Percentiles rank a stretch among this genome's conserved stretches.
Evolutionary conservation across 805 yeast species (phyloP).

Genomic region (Torulaspora delbrueckii): DNA sequence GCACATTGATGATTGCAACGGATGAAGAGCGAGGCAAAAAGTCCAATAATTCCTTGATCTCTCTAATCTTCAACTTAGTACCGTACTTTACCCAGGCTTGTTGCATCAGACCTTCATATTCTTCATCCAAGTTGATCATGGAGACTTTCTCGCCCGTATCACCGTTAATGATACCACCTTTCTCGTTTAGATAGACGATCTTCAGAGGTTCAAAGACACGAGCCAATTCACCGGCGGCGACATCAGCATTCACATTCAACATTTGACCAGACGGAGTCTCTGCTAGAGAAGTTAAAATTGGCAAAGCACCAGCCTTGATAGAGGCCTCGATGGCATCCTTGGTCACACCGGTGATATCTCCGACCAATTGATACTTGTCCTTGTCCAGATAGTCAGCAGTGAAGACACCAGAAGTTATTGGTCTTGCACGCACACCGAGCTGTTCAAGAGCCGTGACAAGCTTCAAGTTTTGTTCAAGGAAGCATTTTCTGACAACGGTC

Average conservation of each 20-base stretch:
- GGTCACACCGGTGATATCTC: slow-evolving; percentile 79
- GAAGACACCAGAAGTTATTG: slow-evolving; percentile 97
- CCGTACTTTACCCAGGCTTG: slow-evolving; percentile 99
- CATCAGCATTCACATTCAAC: slow-evolving; percentile 96
- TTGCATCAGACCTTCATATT: slow-evolving; percentile 82
- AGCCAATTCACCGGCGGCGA: slow-evolving; percentile 97
- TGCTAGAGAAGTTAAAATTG: slow-evolving; percentile 92
- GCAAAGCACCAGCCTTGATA: slow-evolving; percentile 92
- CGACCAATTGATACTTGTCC: slow-evolving; percentile 88
- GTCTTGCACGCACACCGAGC: slow-evolving; percentile 97
- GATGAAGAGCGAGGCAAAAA: slow-evolving; percentile 95
- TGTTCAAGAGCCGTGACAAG: slow-evolving; percentile 93
- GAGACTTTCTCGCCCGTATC: slow-evolving; percentile 85
- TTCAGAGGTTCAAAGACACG: slow-evolving; percentile 95
- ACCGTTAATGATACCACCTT: slow-evolving; percentile 95
- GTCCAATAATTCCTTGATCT: slow-evolving; percentile 89
- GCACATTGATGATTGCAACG: slow-evolving; percentile 93
- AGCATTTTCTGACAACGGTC: slow-evolving; percentile 93
- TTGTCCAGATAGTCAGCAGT: slow-evolving; percentile 87
- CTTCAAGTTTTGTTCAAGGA: slow-evolving; percentile 90
- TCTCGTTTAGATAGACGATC: slow-evolving; percentile 92
- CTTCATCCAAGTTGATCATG: slow-evolving; percentile 91
- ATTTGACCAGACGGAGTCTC: slow-evolving; percentile 97
- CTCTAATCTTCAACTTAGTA: slow-evolving; percentile 93
- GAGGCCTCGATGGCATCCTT: slow-evolving; percentile 90